A percentile compares a stretch with the other conserved stretches of the same genome.
phyloP scores from a whole-genome alignment of 106 monocot species.

The Acorus calamus region DNA sequence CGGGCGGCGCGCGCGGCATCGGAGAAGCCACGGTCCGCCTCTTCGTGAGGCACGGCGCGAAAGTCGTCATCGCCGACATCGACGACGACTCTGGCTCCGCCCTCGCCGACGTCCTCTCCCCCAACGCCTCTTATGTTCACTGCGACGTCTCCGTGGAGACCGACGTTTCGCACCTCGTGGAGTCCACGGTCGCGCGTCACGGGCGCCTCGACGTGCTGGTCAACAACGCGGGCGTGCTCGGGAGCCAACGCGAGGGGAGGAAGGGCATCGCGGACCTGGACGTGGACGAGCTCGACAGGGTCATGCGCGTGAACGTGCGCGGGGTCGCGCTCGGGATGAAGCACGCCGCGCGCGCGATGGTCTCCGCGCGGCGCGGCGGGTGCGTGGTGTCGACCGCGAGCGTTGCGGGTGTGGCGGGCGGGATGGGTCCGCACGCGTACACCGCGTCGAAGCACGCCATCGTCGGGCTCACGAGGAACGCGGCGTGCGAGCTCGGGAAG shows the following conservation, averaged over 20 bases:
- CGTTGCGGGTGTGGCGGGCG: background rate
- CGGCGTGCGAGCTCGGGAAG: constrained; percentile 1
- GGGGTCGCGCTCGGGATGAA: background rate
- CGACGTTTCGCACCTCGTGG: constrained; percentile 25
- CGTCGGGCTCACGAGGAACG: background rate
- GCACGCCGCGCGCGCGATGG: background rate
- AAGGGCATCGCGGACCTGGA: background rate
- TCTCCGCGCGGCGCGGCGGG: background rate
- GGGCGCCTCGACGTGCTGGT: constrained; percentile 31
- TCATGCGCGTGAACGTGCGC: background rate
- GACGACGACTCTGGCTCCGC: constrained; percentile 5
- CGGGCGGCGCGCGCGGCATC: constrained; percentile 19
- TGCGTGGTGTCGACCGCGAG: background rate
- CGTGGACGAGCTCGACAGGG: background rate
- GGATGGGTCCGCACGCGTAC: background rate
- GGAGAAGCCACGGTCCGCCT: constrained; percentile 15
- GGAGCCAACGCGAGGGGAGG: background rate
- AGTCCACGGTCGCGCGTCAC: constrained; percentile 2
- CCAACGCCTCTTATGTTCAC: constrained; percentile 14
- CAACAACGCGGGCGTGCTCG: constrained; percentile 38
- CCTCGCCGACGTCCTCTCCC: constrained; percentile 5
- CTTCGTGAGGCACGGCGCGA: constrained; percentile 13
- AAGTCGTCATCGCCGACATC: constrained; percentile 10
- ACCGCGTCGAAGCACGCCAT: background rate
- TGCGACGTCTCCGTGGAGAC: constrained; percentile 40